Evolutionary conservation across 805 yeast genomes (phyloP).

Genomic region (Candida sakaeoensis): DNA sequence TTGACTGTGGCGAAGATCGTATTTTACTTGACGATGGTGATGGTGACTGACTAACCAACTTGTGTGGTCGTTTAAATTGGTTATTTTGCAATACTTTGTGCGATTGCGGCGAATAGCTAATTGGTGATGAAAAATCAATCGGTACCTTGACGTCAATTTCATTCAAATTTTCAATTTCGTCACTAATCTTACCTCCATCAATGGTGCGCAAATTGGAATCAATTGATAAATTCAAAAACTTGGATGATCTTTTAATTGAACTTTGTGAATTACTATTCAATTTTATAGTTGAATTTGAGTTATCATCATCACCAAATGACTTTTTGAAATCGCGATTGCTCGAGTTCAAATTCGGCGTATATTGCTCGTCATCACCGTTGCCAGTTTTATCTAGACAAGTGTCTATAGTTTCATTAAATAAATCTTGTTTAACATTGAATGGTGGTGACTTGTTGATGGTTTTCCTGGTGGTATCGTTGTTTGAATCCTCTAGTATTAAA

Average conservation of each 20-base stretch:
- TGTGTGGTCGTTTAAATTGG: slow-evolving; percentile 43
- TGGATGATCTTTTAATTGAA: slow-evolving; percentile 39
- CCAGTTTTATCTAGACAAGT: slow-evolving; percentile 15
- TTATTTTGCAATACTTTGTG: slow-evolving; percentile 12
- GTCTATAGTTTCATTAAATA: slow-evolving; percentile 21
- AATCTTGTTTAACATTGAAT: slow-evolving; percentile 33
- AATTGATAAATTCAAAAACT: slow-evolving; percentile 38
- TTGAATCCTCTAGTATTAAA: slow-evolving; percentile 34
- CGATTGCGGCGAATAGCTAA: slow-evolving; percentile 9
- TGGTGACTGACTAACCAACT: slow-evolving; percentile 41
- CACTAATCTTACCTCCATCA: slow-evolving; percentile 6
- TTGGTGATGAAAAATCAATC: slow-evolving; percentile 3
- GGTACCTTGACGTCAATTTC: slow-evolving; percentile 18
- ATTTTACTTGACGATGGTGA: slow-evolving; percentile 29
- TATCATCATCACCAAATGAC: slow-evolving; percentile 1
- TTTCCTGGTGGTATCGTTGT: slow-evolving; percentile 12
- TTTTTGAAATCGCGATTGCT: not conserved
- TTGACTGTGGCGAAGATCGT: slow-evolving; percentile 8
- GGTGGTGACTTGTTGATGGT: slow-evolving; percentile 40
- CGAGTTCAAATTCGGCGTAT: slow-evolving; percentile 3
- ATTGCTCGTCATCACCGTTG: slow-evolving; percentile 7
- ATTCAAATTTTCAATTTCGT: slow-evolving; percentile 5
- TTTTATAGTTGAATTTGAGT: slow-evolving; percentile 6
- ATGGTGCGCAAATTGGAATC: slow-evolving; percentile 18
- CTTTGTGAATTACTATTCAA: slow-evolving; percentile 4